Base-by-base conservation (phyloP, 2,329 filamentous ascomycete species). In the Pseudogymnoascus pannorum region DNA sequence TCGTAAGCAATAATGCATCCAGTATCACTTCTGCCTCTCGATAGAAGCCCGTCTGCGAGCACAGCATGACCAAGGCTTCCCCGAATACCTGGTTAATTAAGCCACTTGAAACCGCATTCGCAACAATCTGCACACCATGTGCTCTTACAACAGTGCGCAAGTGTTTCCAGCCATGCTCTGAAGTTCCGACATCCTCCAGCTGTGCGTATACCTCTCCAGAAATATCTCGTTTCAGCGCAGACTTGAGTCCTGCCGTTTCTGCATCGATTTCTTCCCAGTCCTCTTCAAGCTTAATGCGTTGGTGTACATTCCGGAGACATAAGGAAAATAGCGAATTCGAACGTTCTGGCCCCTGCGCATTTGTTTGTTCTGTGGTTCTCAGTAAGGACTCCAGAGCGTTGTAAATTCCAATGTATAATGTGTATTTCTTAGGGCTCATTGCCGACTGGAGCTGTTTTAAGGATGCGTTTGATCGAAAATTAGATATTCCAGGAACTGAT, bases 151-250 rank as follows among this genome's bases (percentile, higher is more conserved):
- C 72, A 2, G 69, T 67, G 57, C 75, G 73, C 1, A 83, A 72
- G 62, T 78, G 75, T 60, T 68, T 75, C 77, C 79, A 82, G 12
- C 79, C 79, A 29, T 69, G 63, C 2, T 70, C 70, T 1, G 68
- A 66, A 18, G 73, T 70, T 6, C 78, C 77, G 2, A 81, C 66
- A 2, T 70, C 65, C 65, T 83, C 79, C 14, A 83, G 66, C 14
- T 81, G 76, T 48, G 76, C 73, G 64, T 83, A 83, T 20, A 81
- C 72, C 3, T 77, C 73, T 12, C 74, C 72, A 0, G 78, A 77
- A 4, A 77, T 72, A 44, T 77, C 69, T 16, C 75, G 71, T n/a
- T 74, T 68, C 16, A 73, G 68, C 9, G 68, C 64, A 29, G 67
- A 68, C 62, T 66, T 70, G 9, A 75, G 65, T 2, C 75, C 77